Conservation (phyloP, 345 rosid species). For the Mercurialis annua region DNA sequence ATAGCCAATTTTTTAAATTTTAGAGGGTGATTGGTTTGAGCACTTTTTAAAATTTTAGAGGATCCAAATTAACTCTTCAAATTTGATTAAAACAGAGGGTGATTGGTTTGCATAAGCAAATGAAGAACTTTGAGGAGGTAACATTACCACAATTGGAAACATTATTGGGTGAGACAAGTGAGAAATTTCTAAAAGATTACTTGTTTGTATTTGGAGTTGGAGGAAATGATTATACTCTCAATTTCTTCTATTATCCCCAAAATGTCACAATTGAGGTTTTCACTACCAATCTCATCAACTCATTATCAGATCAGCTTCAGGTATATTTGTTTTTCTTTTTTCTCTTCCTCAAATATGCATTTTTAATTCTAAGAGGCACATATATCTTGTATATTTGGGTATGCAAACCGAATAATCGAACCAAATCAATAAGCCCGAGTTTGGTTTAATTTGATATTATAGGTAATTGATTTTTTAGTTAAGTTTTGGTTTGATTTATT, state of each 20-base stretch:
- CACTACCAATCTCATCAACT: constrained; percentile 41
- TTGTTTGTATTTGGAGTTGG: constrained; percentile 54
- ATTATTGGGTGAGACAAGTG: constrained; percentile 16
- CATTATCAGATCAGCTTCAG: constrained; percentile 42
- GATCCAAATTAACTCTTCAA: not conserved
- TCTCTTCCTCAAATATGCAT: no score
- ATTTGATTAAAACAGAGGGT: constrained; percentile 37
- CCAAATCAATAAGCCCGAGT: no score
- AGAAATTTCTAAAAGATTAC: constrained; percentile 25
- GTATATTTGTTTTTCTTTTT: constrained; percentile 24
- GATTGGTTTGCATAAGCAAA: constrained; percentile 42
- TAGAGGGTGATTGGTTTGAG: not conserved
- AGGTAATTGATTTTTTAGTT: no score
- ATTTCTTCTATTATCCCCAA: constrained; percentile 38
- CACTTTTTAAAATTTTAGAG: no score
- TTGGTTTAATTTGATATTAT: no score
- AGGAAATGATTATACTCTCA: constrained; percentile 63
- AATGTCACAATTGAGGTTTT: constrained; percentile 34
- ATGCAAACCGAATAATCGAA: no score
- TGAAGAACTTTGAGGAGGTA: constrained; percentile 40
- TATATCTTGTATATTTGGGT: no score
- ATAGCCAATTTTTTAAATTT: no score
- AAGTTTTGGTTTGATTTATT: no score
- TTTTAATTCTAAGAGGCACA: no score
- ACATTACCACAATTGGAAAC: constrained; percentile 38